phyloP scores from a whole-genome alignment of 805 yeast species.

The Zygoascus tannicola region DNA sequence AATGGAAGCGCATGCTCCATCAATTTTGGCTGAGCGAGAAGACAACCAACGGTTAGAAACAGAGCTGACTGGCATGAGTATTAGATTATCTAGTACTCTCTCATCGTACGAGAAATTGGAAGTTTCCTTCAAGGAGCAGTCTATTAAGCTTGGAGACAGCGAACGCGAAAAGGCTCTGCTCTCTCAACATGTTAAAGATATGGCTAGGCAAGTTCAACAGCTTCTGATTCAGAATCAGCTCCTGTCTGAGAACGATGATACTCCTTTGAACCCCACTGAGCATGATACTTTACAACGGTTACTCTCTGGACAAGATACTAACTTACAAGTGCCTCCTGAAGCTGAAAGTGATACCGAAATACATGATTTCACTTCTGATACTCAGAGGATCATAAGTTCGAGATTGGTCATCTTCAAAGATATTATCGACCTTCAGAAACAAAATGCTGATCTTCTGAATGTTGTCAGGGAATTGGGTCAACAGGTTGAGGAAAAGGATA shows the following conservation, averaged over 20 bases:
- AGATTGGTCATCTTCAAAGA: conserved; percentile 62
- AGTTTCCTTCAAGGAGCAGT: conserved; percentile 23
- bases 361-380: neutral
- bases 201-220: conserved; percentile 74
- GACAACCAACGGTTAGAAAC: conserved; percentile 48
- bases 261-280: conserved; percentile 58
- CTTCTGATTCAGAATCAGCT: conserved; percentile 53
- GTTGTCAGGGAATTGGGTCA: conserved; percentile 65
- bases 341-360: neutral
- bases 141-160: conserved; percentile 33
- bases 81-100: conserved; percentile 36
- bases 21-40: conserved; percentile 55
- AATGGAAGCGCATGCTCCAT: conserved; percentile 69
- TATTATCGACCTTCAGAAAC: conserved; percentile 58
- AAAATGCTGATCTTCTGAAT: conserved; percentile 61
- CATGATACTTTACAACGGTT: conserved; percentile 52
- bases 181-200: conserved; percentile 53
- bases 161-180: conserved; percentile 41
- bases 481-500: conserved; percentile 58
- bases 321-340: conserved; percentile 60
- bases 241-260: conserved; percentile 45
- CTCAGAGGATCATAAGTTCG: conserved; percentile 19
- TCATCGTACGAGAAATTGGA: conserved; percentile 31
- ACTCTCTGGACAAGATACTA: conserved; percentile 30
- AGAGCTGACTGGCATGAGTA: conserved; percentile 46